These are phyloP conservation scores for Cerrena zonata DNA, from an alignment of 1,284 basidiomycete genomes.

Conservation along the genomic window DNA sequence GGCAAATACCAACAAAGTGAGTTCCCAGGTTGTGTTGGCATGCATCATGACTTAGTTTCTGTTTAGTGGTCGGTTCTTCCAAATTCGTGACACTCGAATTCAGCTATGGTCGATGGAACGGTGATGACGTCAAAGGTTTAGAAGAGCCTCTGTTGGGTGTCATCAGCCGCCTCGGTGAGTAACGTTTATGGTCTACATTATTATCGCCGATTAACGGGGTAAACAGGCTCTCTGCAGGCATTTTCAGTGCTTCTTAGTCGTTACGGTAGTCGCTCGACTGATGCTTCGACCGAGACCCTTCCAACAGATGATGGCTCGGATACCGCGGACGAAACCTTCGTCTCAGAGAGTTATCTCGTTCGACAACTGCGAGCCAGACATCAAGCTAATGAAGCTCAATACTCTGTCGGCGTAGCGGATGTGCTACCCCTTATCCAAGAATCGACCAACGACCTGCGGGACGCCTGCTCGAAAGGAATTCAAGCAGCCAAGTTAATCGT, in stretches of 20 bases:
- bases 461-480: constrained; percentile 33
- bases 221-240: constrained; percentile 26
- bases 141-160: constrained; percentile 38
- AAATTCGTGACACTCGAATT: constrained; percentile 48
- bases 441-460: constrained; percentile 40
- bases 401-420: constrained; percentile 37
- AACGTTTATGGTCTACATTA: background rate
- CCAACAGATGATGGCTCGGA: background rate
- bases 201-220: background rate
- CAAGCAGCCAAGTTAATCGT: constrained; percentile 31
- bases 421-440: constrained; percentile 44
- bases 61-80: constrained; percentile 35
- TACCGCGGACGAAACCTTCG: background rate
- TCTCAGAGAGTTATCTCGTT: constrained; percentile 37
- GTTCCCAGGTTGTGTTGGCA: too few species aligned
- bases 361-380: constrained; percentile 33
- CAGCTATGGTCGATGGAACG: constrained; percentile 49
- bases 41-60: too few species aligned
- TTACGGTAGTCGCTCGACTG: constrained; percentile 7
- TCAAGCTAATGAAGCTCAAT: constrained; percentile 28
- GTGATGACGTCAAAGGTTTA: constrained; percentile 44
- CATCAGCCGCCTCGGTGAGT: constrained; percentile 39
- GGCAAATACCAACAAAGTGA: constrained; percentile 20
- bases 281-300: constrained; percentile 1
- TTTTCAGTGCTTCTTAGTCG: constrained; percentile 26